Evolutionary conservation across 192 early-diverging fungal species (phyloP).

Genomic region (Mortierella hygrophila): DNA sequence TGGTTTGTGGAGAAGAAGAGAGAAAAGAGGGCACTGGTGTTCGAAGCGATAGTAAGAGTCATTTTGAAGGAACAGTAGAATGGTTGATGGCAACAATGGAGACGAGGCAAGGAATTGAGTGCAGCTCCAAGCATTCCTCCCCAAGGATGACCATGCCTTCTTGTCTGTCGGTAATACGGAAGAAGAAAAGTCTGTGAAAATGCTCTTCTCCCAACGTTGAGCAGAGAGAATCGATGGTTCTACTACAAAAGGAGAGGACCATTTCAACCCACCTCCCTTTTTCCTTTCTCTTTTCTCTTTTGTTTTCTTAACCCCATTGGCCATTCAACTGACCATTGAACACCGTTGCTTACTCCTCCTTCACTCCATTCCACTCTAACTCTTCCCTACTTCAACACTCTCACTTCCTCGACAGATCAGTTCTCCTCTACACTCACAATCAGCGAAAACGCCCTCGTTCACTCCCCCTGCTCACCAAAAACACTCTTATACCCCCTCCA

Average conservation of each 20-base stretch:
- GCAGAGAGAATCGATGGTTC: not conserved
- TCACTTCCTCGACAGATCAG: not conserved
- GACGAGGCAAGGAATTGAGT: not conserved
- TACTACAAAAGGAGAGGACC: not conserved
- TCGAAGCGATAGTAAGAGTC: not conserved
- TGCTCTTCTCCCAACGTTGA: not conserved
- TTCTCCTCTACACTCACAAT: not conserved
- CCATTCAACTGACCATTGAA: slow-evolving; percentile 6
- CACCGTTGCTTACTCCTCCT: not conserved
- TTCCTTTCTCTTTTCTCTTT: not conserved
- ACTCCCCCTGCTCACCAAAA: not conserved
- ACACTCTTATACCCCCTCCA: not conserved
- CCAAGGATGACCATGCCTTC: not conserved
- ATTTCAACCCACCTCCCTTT: not conserved
- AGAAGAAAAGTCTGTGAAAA: not conserved
- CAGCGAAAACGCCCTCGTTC: not conserved
- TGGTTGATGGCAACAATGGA: not conserved
- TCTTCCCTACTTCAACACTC: not conserved
- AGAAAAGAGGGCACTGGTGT: not conserved
- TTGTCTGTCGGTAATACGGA: not conserved
- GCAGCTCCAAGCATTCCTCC: not conserved
- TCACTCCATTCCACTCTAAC: not conserved
- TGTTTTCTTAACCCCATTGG: not conserved
- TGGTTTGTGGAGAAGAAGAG: slow-evolving; percentile 1
- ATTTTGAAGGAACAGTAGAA: not conserved